These are phyloP conservation scores for Phytophthora pseudosyringae DNA, from an alignment of 352 stramenopile genomes.

Conservation along the genomic window DNA sequence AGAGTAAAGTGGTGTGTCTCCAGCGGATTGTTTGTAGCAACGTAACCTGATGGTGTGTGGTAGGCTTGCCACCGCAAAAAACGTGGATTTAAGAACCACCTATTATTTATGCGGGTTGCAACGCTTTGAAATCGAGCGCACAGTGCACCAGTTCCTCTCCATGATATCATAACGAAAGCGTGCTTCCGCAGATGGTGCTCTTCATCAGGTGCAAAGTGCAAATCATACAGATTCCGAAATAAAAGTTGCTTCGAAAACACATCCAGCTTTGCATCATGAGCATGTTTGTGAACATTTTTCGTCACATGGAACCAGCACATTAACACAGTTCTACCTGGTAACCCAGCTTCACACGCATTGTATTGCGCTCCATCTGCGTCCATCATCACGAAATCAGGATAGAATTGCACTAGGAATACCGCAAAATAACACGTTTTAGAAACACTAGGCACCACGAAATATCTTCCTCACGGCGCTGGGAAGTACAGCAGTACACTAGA, in stretches of 20 bases:
- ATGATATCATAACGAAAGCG: too few relatives aligned
- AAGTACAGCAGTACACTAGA: conserved; percentile 5
- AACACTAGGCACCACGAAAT: too few relatives aligned
- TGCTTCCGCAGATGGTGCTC: background rate
- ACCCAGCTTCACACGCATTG: background rate
- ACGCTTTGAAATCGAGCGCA: too few relatives aligned
- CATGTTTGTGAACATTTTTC: background rate
- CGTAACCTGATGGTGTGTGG: too few relatives aligned
- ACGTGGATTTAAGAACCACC: too few relatives aligned
- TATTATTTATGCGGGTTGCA: too few relatives aligned
- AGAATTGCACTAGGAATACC: background rate
- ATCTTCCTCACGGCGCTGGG: too few relatives aligned
- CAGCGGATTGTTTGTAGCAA: too few relatives aligned
- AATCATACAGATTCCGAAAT: conserved; percentile 3
- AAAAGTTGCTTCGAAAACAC: background rate
- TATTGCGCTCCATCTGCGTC: background rate
- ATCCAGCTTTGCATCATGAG: background rate
- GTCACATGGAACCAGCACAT: conserved; percentile 10
- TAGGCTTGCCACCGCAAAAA: too few relatives aligned
- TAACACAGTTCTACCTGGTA: background rate
- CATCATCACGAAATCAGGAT: background rate
- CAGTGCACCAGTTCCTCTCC: too few relatives aligned
- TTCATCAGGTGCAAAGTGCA: conserved; percentile 1
- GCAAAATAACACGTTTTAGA: too few relatives aligned
- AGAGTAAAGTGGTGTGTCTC: too few relatives aligned